Conservation (phyloP, 352 stramenopile genomes). For the Aphanomyces cochlioides region DNA sequence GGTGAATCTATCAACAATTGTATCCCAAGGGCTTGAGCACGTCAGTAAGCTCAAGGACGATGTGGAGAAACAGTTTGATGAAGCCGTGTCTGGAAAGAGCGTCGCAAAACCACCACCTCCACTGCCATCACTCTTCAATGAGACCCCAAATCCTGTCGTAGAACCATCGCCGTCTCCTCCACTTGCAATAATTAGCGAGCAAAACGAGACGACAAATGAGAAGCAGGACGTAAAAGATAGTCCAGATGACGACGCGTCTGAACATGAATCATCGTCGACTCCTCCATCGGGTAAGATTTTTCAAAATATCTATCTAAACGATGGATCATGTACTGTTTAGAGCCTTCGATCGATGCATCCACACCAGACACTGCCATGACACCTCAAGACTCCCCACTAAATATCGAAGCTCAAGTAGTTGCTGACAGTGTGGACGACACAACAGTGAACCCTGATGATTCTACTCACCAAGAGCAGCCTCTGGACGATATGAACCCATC, state of each 20-base stretch:
- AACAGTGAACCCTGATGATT: no score
- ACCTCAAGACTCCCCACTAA: no score
- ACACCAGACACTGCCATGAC: no score
- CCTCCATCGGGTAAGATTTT: no score
- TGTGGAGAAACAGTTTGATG: slow-evolving; percentile 85
- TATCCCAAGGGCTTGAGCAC: slow-evolving; percentile 79
- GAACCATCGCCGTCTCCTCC: slow-evolving; percentile 1
- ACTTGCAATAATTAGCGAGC: background rate
- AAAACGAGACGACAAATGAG: no score
- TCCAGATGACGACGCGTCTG: background rate
- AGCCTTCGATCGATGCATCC: no score
- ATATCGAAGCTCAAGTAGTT: no score
- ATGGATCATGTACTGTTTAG: no score
- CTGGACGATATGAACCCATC: background rate
- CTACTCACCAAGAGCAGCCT: background rate
- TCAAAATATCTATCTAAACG: no score
- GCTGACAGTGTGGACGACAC: no score
- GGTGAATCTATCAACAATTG: slow-evolving; percentile 77
- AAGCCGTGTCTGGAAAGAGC: slow-evolving; percentile 49
- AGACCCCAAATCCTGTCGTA: no score
- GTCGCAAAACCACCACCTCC: background rate
- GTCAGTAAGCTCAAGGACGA: slow-evolving; percentile 78
- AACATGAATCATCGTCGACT: background rate
- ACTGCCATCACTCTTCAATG: background rate
- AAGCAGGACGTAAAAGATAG: background rate